Conservation (phyloP, 805 yeast species). For the Candida vartiovaarae region DNA sequence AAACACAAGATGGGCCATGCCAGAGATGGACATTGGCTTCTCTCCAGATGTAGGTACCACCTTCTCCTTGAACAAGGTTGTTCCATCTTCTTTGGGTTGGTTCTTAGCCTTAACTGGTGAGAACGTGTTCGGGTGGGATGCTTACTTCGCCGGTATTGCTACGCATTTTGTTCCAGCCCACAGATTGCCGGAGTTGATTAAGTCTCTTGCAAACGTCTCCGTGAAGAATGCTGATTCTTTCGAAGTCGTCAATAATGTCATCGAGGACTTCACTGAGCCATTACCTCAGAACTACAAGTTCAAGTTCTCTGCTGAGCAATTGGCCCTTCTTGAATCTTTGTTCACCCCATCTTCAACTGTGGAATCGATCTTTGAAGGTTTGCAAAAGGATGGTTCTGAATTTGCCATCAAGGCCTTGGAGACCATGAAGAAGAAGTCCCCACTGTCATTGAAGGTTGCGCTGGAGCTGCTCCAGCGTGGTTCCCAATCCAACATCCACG, state of each 20-base stretch:
- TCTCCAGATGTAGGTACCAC: slow-evolving; percentile 95
- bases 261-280: slow-evolving; percentile 72
- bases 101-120: slow-evolving; percentile 86
- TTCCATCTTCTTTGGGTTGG: slow-evolving; percentile 75
- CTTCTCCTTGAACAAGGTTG: slow-evolving; percentile 73
- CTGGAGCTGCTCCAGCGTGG: slow-evolving; percentile 63
- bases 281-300: slow-evolving; percentile 58
- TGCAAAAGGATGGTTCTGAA: slow-evolving; percentile 45
- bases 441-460: slow-evolving; percentile 70
- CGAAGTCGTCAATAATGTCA: slow-evolving; percentile 54
- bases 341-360: slow-evolving; percentile 45
- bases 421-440: slow-evolving; percentile 60
- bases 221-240: slow-evolving; percentile 23
- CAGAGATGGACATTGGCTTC: slow-evolving; percentile 94
- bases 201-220: slow-evolving; percentile 45
- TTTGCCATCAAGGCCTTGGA: slow-evolving; percentile 58
- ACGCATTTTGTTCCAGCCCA: slow-evolving; percentile 80
- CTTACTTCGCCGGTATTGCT: slow-evolving; percentile 78
- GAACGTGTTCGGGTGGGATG: slow-evolving; percentile 68
- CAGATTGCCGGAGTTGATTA: slow-evolving; percentile 53
- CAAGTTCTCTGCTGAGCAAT: slow-evolving; percentile 47
- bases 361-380: slow-evolving; percentile 40
- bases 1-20: slow-evolving; percentile 90
- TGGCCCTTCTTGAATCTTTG: slow-evolving; percentile 59
- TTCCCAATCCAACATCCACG: slow-evolving; percentile 45